Evolutionary conservation across 306 rosid genomes (phyloP).

Genomic region (Luffa aegyptiaca): DNA sequence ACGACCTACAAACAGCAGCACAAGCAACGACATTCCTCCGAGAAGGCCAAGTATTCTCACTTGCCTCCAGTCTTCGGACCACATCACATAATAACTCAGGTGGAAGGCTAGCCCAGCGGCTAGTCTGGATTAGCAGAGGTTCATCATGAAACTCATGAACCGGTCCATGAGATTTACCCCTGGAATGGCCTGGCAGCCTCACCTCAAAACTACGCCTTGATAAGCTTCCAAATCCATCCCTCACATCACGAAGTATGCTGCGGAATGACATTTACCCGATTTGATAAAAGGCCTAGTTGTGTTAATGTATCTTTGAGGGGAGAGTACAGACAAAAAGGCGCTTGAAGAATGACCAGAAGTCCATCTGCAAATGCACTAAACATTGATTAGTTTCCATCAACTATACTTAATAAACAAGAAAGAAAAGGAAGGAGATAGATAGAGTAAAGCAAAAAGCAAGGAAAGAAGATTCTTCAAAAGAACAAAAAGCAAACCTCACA

Average conservation of each 20-base stretch:
- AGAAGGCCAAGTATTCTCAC: constrained; percentile 80
- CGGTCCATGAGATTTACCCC: constrained; percentile 58
- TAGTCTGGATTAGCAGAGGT: constrained; percentile 35
- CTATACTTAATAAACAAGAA: constrained; percentile 40
- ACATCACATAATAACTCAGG: constrained; percentile 82
- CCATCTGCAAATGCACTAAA: constrained; percentile 40
- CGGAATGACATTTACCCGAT: constrained; percentile 78
- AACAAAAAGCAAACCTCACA: constrained; percentile 39
- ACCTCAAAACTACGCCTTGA: constrained; percentile 77
- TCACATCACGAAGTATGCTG: constrained; percentile 78
- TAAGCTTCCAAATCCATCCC: constrained; percentile 80
- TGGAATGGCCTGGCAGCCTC: constrained; percentile 60
- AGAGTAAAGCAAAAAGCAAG: constrained; percentile 58
- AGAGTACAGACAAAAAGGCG: constrained; percentile 7
- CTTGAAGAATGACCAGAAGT: constrained; percentile 7
- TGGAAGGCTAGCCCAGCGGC: constrained; percentile 83
- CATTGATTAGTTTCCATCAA: constrained; percentile 28
- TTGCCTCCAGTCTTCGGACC: constrained; percentile 66
- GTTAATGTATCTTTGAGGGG: constrained; percentile 3
- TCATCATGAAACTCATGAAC: constrained; percentile 53
- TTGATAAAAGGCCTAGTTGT: constrained; percentile 19
- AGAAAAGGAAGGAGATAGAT: constrained; percentile 34
- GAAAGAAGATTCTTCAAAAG: constrained; percentile 40
- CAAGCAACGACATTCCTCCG: constrained; percentile 75
- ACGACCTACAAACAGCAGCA: constrained; percentile 77